Conservation (phyloP, 2,329 filamentous ascomycete genomes). For the Rutstroemia sp. region DNA sequence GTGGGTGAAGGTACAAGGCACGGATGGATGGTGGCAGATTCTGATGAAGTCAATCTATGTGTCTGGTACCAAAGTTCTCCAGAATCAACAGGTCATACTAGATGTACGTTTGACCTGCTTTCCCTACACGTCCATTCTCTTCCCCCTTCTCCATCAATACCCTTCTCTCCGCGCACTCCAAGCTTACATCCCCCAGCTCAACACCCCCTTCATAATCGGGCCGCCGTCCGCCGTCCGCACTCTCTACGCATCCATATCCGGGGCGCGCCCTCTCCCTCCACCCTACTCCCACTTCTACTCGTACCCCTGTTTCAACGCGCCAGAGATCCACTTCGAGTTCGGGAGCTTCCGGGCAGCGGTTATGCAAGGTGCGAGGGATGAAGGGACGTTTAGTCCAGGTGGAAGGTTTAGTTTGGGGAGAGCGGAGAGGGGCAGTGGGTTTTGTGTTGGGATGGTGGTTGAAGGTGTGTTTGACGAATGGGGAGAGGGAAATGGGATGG, state of each 20-base stretch:
- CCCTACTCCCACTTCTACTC: constrained; percentile 19
- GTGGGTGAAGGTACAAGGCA: constrained; percentile 19
- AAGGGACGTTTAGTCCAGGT: constrained; percentile 11
- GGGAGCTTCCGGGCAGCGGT: constrained; percentile 13
- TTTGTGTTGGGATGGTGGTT: constrained; percentile 18
- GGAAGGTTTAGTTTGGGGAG: constrained; percentile 19
- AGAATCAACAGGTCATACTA: constrained; percentile 17
- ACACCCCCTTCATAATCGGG: constrained; percentile 20
- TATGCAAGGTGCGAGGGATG: constrained; percentile 14
- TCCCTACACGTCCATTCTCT: neutral
- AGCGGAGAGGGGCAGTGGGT: constrained; percentile 16
- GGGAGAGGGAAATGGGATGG: neutral
- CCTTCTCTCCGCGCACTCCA: neutral
- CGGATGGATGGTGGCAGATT: constrained; percentile 23
- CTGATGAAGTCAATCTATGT: constrained; percentile 18
- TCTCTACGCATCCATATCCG: constrained; percentile 18
- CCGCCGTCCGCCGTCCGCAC: constrained; percentile 15
- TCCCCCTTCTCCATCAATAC: neutral
- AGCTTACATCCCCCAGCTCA: constrained; percentile 13
- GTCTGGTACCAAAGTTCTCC: constrained; percentile 14
- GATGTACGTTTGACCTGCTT: constrained; percentile 10
- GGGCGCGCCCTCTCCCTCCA: constrained; percentile 14
- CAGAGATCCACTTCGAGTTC: constrained; percentile 19
- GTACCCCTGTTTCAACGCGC: constrained; percentile 19
- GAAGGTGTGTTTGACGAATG: constrained; percentile 15